These are phyloP conservation scores for Pythium guiyangense DNA, from an alignment of 352 stramenopile species.

Conservation along the genomic window DNA sequence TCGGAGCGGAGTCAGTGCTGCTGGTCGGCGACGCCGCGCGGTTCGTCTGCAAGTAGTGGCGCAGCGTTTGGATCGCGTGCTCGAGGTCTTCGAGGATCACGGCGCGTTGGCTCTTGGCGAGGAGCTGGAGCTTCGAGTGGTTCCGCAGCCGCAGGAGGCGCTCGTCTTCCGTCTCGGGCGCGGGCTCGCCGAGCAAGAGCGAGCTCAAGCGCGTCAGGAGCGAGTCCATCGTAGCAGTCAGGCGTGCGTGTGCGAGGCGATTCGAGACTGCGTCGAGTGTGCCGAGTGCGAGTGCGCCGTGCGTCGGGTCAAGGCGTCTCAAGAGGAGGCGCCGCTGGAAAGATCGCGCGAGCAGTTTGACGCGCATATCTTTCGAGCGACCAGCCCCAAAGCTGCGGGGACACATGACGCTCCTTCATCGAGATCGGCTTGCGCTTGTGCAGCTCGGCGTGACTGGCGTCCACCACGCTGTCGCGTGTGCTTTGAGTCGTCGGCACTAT, in stretches of 20 bases:
- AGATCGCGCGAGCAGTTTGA: neutral
- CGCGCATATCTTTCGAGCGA: no score
- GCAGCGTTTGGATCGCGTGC: conserved; percentile 47
- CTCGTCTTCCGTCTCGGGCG: conserved; percentile 56
- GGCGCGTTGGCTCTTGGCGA: conserved; percentile 70
- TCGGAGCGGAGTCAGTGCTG: neutral
- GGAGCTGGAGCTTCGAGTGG: conserved; percentile 51
- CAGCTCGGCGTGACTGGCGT: no score
- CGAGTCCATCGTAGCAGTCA: conserved; percentile 38
- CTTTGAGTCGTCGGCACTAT: neutral
- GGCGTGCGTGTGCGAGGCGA: neutral
- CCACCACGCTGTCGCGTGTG: neutral
- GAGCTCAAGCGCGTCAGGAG: conserved; percentile 50
- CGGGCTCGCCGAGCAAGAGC: conserved; percentile 38
- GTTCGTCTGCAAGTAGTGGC: conserved; percentile 48
- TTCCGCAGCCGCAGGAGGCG: conserved; percentile 35
- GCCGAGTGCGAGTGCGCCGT: neutral
- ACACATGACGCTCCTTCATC: no score
- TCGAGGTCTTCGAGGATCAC: conserved; percentile 83
- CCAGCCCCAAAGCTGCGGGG: no score
- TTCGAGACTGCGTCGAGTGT: neutral
- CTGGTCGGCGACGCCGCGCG: neutral
- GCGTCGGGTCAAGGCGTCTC: neutral
- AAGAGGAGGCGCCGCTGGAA: conserved; percentile 1
- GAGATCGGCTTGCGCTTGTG: no score